A percentile compares a stretch with the other conserved stretches of the same genome.
phyloP scores from a whole-genome alignment of 257 asterid species.

The Ilex asprella region DNA sequence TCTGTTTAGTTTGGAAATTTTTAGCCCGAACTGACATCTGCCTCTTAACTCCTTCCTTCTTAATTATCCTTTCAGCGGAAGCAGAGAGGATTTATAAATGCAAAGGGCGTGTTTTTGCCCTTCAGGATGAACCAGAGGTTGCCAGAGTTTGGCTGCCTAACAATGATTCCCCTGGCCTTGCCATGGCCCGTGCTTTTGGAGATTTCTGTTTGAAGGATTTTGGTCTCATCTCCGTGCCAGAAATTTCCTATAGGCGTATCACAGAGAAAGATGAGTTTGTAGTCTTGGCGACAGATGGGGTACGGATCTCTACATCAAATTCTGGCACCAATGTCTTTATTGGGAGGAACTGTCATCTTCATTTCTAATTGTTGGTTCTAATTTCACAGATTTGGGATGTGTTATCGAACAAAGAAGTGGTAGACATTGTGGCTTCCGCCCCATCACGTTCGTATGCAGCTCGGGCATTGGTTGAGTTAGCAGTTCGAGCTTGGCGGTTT shows the following conservation, averaged over 20 bases:
- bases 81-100: conserved; percentile 78
- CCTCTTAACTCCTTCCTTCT: neutral
- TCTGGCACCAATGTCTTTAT: too few species aligned
- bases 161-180: conserved; percentile 80
- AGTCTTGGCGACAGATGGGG: conserved; percentile 87
- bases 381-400: conserved; percentile 76
- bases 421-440: conserved; percentile 51
- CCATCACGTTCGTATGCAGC: conserved; percentile 53
- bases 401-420: conserved; percentile 75
- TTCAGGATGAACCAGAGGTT: conserved; percentile 78
- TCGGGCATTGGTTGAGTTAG: conserved; percentile 52
- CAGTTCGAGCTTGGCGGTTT: conserved; percentile 64
- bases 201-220: conserved; percentile 58
- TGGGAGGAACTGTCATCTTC: too few species aligned
- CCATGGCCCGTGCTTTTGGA: conserved; percentile 96
- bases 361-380: too few species aligned
- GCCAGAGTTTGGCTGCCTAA: conserved; percentile 87
- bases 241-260: conserved; percentile 57
- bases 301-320: conserved; percentile 11
- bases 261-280: conserved; percentile 69
- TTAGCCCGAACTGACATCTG: too few species aligned
- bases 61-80: conserved; percentile 43
- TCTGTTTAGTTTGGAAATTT: too few species aligned
- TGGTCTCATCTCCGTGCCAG: conserved; percentile 58
- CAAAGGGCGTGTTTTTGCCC: conserved; percentile 82